Conservation (phyloP, 805 yeast species). For the Maudiozyma saulgeensis region DNA sequence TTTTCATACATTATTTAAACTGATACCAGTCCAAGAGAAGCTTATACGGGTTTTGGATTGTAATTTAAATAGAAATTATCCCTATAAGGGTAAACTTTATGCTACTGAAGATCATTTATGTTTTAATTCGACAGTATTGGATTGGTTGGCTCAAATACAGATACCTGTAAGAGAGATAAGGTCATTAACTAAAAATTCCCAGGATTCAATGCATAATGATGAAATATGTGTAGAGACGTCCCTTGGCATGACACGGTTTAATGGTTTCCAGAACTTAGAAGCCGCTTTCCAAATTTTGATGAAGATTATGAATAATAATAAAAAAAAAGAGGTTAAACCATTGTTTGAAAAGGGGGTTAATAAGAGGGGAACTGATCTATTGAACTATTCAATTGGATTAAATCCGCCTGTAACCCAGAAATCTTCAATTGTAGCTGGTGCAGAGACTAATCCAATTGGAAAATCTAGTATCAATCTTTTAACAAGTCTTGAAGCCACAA, state of each 20-base stretch:
- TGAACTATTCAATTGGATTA: constrained; percentile 2
- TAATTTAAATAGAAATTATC: constrained; percentile 77
- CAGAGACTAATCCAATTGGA: neutral
- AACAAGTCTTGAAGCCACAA: constrained; percentile 4
- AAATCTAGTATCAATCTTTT: constrained; percentile 7
- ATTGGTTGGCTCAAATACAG: constrained; percentile 81
- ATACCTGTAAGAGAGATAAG: constrained; percentile 63
- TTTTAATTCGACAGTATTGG: constrained; percentile 71
- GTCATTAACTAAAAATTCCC: constrained; percentile 54
- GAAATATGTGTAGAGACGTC: constrained; percentile 68
- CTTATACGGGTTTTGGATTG: constrained; percentile 81
- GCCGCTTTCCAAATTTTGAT: constrained; percentile 59
- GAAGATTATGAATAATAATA: constrained; percentile 48
- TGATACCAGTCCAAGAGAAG: constrained; percentile 57
- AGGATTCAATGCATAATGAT: constrained; percentile 37
- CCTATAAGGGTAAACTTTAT: constrained; percentile 80
- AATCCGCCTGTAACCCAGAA: neutral
- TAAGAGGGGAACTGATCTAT: constrained; percentile 1
- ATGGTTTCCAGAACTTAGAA: constrained; percentile 80
- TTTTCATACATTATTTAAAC: constrained; percentile 65
- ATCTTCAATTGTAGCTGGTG: neutral
- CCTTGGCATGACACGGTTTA: constrained; percentile 64
- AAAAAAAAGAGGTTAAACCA: neutral
- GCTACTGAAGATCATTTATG: constrained; percentile 70
- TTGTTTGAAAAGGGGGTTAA: neutral